Evolutionary conservation across 2,329 filamentous ascomycete genomes (phyloP), one percentile per base, ranked within the genome.

Genomic region (Tolypocladium tundrense): DNA sequence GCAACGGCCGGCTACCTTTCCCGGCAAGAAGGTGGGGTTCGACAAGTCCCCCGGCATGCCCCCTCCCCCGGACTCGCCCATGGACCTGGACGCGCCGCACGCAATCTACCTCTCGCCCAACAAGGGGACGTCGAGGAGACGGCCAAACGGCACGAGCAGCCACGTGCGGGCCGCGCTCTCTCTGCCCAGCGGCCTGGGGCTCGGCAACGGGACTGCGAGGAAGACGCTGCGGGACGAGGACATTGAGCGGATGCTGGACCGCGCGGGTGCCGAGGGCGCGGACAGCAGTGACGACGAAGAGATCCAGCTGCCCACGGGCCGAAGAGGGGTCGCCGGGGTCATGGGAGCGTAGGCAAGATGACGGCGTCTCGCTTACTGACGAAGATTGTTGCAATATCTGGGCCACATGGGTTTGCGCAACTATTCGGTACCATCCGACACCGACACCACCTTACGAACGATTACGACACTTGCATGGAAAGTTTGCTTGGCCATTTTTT

Each of bases 221-320:
- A 70, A 66, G n/a, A 67, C 70, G 5, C 62, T 84, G 43, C 73
- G 73, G 2, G 81, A 83, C 42, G 80, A 80, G 48, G 81, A 85
- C 43, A 82, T 85, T 58, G 81, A 85, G 59, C 73, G 76, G 42
- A 83, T 85, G 78, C 70, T 85, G 45, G 81, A 84, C 58, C 74
- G 75, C 41, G 79, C 75, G 2, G 77, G 74, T 2, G 78, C 76
- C 2, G 77, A 77, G 31, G 73, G 70, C 39, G 72, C 72, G n/a
- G 79, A 79, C 57, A 82, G 80, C 21, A 82, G 83, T 51, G 83
- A 82, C 19, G 82, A 84, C 37, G 78, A 77, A 39, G 81, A 84
- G 65, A 85, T 85, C 57, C 70, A 77, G 55, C 70, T 83, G 8
- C 79, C 79, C 0, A 61, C 63, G 56, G 67, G 63, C 48, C 67